Evolutionary conservation across 108 stramenopile species (phyloP), one percentile per base, ranked within the genome.

Genomic region (Nitzschia sp.): DNA sequence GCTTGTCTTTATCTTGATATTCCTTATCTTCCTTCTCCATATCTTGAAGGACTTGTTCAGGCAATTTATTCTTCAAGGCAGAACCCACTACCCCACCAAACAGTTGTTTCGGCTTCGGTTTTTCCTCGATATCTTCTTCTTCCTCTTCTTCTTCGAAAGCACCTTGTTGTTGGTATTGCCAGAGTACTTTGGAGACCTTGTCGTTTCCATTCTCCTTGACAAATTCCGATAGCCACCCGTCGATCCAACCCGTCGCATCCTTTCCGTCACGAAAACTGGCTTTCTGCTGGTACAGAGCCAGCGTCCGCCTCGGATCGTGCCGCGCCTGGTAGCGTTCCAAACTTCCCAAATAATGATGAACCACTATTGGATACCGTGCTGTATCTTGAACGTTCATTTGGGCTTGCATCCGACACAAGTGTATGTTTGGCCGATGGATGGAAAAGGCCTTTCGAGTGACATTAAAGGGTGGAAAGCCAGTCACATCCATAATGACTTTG

Each of bases 261-360:
- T 55, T 54, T 18, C 32, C 34, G 36, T 67, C 66, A 0, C 26
- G 53, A 38, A 67, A 13, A 32, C 24, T 1, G 15, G 54, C 33
- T 25, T 67, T 67, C 2, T 54, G 24, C 9, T 46, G 15, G 27
- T 67, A 67, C 33, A 29, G 19, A 1, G 53, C 29, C 1, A 26
- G 15, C 28, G 75, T 42, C 21, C 80, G 57, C 17, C 80, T 57
- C 17, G 65, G 54, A 71, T 82, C 77, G 19, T 69, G 62, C 32
- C 82, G 49, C 11, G 69, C 56, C 19, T 46, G 24, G 54, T 78
- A 78, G 13, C 82, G 68, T 51, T 78, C 73, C 29, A 47, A 61
- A 23, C 72, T 63, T 47, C 82, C 82, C 27, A 75, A 36, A 46
- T 82, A 82, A 49, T 82, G 82, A 57, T 67, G 51, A n/a, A 71